Evolutionary conservation across 2,329 filamentous ascomycete species (phyloP).

Genomic region (Fusarium mangiferae): DNA sequence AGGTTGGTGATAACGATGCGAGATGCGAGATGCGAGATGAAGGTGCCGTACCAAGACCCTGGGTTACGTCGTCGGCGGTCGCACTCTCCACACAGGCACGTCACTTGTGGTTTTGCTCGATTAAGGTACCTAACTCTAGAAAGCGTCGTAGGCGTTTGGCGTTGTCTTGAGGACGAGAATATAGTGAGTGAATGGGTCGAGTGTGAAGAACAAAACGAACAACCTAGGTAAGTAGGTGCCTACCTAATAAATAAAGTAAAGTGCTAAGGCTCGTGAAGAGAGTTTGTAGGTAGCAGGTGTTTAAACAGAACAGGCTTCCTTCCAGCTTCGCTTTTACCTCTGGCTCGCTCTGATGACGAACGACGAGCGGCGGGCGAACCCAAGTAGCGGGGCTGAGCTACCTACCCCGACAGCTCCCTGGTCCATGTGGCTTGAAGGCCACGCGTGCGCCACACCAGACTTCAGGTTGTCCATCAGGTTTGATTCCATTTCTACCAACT

Average conservation of each 20-base stretch:
- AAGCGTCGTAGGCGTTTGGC: slow-evolving; percentile 6
- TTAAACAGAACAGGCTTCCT: slow-evolving; percentile 27
- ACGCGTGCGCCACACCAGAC: slow-evolving; percentile 34
- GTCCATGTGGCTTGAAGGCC: slow-evolving; percentile 20
- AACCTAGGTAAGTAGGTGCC: neutral
- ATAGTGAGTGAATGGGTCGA: neutral
- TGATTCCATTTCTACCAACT: neutral
- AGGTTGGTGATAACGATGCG: slow-evolving; percentile 1
- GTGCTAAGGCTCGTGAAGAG: neutral
- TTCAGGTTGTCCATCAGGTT: neutral
- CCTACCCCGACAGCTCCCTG: slow-evolving; percentile 6
- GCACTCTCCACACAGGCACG: slow-evolving; percentile 36
- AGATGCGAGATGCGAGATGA: slow-evolving; percentile 26
- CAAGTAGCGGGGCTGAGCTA: slow-evolving; percentile 35
- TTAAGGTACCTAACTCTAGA: neutral
- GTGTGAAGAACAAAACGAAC: neutral
- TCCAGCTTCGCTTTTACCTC: slow-evolving; percentile 4
- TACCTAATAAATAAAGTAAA: neutral
- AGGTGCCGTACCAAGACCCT: slow-evolving; percentile 30
- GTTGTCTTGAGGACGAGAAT: neutral
- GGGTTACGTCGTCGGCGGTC: slow-evolving; percentile 28
- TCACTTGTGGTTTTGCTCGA: slow-evolving; percentile 17
- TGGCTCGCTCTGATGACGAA: slow-evolving; percentile 35
- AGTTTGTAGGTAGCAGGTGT: slow-evolving; percentile 1
- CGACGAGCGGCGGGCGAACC: slow-evolving; percentile 22